Evolutionary conservation across 306 rosid genomes (phyloP).

Genomic region (Rubus idaeus): DNA sequence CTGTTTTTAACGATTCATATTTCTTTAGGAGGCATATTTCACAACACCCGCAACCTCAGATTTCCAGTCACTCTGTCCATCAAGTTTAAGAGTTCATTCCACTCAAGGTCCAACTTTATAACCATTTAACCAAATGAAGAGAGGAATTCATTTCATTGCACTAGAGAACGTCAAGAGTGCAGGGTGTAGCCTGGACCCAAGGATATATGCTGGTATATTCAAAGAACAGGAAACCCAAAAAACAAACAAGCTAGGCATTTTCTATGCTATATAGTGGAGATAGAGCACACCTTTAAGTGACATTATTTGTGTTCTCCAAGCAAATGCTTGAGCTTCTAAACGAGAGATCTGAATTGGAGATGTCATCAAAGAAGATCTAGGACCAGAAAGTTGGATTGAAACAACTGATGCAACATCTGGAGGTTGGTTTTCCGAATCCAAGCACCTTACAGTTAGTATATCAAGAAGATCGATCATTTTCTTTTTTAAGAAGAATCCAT

Average conservation of each 20-base stretch:
- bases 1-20: not conserved
- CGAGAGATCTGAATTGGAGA: slow-evolving; percentile 45
- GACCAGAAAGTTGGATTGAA: slow-evolving; percentile 69
- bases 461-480: slow-evolving; percentile 20
- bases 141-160: slow-evolving; percentile 17
- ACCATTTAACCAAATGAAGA: slow-evolving; percentile 9
- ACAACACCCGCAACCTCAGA: not conserved
- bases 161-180: slow-evolving; percentile 15
- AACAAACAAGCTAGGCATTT: not conserved
- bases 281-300: slow-evolving; percentile 60
- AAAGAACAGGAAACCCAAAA: not conserved
- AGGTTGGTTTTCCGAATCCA: slow-evolving; percentile 49
- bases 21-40: not conserved
- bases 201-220: not conserved
- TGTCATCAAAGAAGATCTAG: slow-evolving; percentile 60
- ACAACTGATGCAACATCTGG: slow-evolving; percentile 43
- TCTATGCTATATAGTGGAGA: slow-evolving; percentile 13
- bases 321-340: slow-evolving; percentile 50
- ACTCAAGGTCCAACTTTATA: not conserved
- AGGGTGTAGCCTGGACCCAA: slow-evolving; percentile 10
- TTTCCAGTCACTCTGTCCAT: not conserved
- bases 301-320: slow-evolving; percentile 72
- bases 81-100: not conserved
- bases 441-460: slow-evolving; percentile 45
- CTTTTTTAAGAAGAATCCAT: not conserved